Base-by-base conservation (phyloP, 2,329 filamentous ascomycete species). In the Onygena corvina region DNA sequence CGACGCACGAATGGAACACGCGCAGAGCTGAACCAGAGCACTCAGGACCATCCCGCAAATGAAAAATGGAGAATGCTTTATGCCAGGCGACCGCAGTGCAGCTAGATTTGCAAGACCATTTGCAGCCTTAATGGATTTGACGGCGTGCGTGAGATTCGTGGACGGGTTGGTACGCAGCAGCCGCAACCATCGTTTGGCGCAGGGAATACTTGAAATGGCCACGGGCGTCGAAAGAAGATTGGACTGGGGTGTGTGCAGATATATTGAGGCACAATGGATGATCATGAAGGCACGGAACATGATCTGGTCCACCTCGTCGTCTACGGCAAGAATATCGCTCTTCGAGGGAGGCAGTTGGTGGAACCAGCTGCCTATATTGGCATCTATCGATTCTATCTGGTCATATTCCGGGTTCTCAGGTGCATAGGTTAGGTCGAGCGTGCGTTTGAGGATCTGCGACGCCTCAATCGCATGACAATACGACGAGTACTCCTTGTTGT, bases 231-330 rank as follows among this genome's bases (percentile, higher is more conserved):
- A 84, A 47, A 62, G 71, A 46, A 90, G 74, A 57, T 86, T 83
- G 3, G 84, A 89, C 50, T 83, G 78, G 6, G 85, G 85, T 56
- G 89, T 83, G 61, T 92, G 85, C 14, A 92, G 75, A 56, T 88
- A 78, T 58, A 92, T 86, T 0, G 81, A 68, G 7, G 74, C 72
- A 44, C 67, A 67, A 50, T 77, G 71, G 47, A 76, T 73, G 58
- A 94, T 85, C 79, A 93, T 90, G 54, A 86, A 83, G 0, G 86
- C 88, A 63, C 93, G 86, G 67, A 94, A 94, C 66, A 94, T 81
- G 76, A 94, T 83, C 66, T 94, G 86, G 62, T 95, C 89, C 8
- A 89, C 73, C 48, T 79, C 75, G 27, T 86, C 82, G 57, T 83
- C 78, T 53, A 77, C 76, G 52, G 79, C 76, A 48, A 93, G 70